Base-by-base conservation (phyloP, 202 grass and related monocot genomes). In the Digitaria exilis region DNA sequence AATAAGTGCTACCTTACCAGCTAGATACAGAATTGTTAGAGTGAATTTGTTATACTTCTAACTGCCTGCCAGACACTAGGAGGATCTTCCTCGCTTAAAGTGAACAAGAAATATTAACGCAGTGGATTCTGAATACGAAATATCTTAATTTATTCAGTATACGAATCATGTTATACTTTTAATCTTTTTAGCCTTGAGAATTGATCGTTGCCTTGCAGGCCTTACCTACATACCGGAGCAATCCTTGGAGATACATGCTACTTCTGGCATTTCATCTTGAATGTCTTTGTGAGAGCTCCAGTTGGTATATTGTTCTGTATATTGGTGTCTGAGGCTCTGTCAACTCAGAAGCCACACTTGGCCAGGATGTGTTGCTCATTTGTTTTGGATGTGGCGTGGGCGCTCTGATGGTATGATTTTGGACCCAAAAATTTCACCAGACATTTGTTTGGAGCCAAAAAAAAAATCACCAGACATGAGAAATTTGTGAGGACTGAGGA, bases 221-320 rank as follows among this genome's bases (percentile, higher is more conserved):
- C 63, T 92, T 73, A 89, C 91, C 32, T 99, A 92, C 75, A 88
- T 92, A 75, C 97, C 97, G 6, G 96, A 96, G 72, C 93, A 91
- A 30, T 92, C 97, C 34, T 82, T 99, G 88, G 89, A 99, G 84
- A 99, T 99, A 83, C 80, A 99, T 77, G 91, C 97, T 25, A 92
- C 89, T 61, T 91, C 96, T 56, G 88, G 78, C 64, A 91, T 91
- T 89, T 80, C 89, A 69, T 80, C 87, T 15, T 91, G 91, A 70
- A 94, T 89, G 60, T 77, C 89, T 79, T 99, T 71, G 46, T 28
- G 17, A 90, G 39, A 22, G 54, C 54, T 67, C 50, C 44, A 77
- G 80, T 21, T 31, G 4, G 37, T 62, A 32, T 46, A 76, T 70
- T 75, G 24, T 32, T 73, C 13, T 84, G 45, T 84, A 24, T 72